Evolutionary conservation across 345 rosid species (phyloP), one percentile per base, ranked within the genome.

Genomic region (Salix brachista): DNA sequence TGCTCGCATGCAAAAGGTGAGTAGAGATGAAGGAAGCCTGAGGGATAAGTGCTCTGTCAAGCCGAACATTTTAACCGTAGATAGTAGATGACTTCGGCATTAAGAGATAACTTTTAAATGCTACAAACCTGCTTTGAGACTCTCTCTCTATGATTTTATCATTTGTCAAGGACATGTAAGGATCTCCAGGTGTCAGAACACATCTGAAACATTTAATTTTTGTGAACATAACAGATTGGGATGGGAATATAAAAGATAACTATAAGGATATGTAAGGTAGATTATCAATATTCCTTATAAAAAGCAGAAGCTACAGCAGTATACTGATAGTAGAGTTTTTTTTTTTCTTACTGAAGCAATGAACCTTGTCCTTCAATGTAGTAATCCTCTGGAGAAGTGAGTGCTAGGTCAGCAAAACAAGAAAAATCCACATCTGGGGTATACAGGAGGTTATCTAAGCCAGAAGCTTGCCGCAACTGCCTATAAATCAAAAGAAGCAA

Each of bases 371-470:
- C 99, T 76, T 93, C 96, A 5, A 91, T 89, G 85, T 92, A 92
- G 89, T 92, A 92, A 86, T 96, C 97, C 77, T 90, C 95, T 0
- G 99, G 98, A 13, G 98, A 96, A 37, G 94, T 70, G n/a, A 96
- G 94, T 13, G 99, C 98, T 46, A 96, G 86, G 85, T 96, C 99
- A 4, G 99, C 95, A 69, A 96, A 96, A 75, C 99, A 93, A 5
- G 99, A 96, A 86, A 96, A 96, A 87, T 96, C 98, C 28, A 97
- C 99, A 91, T 96, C 98, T 70, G 97, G 96, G 66, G 97, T 96
- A 79, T 96, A 93, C 23, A 96, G 91, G 79, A 96, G 97, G 82
- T 93, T 96, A 87, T 96, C 97, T 72, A 96, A 75, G 68, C 99
- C 99, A 10, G 82, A 77, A 48, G 99, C 96, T 86, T 69, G 87